Evolutionary conservation across 1,139 yeast species (phyloP), one percentile per base, ranked within the genome.

Genomic region (Candida albicans): DNA sequence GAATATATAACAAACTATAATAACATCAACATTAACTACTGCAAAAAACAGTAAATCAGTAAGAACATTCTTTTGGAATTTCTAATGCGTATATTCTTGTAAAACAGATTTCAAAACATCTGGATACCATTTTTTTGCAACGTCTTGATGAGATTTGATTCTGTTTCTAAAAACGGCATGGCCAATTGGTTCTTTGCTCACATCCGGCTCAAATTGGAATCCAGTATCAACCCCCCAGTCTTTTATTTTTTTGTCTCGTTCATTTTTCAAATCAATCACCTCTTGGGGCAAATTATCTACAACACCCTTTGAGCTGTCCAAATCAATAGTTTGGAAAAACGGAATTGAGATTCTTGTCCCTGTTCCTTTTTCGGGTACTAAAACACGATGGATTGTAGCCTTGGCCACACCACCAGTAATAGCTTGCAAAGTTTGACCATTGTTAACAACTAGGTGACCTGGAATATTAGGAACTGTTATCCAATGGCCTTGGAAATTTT

Each of bases 321-420:
- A 63, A 53, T 77, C 70, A 43, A 78, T 75, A 7, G 81, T 75
- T 53, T 72, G 81, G 59, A 79, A 79, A 56, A 77, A 77, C 1
- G 84, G 82, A 13, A 79, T 64, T 8, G 81, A 76, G 12, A 78
- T 59, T 40, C 84, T 57, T 10, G 81, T 77, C 1, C 83, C 83
- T 6, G 68, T 52, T 0, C 82, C 84, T 2, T 74, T 63, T 15
- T 65, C 54, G 0, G 88, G 87, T 1, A 80, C 73, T 37, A 75
- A 53, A 1, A 83, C 89, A 41, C 82, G 65, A 57, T 84, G 90
- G 15, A 83, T 81, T 0, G 89, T 82, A n/a, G 89, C 85, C 51
- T 68, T 75, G 54, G 82, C 77, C 4, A 75, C 77, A 3, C 82
- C 82, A 42, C 67, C 69, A 2, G 82, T 73, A 15, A 78, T 65